Conservation (phyloP, 768 basidiomycete genomes). For the Lanmaoa rubissima region DNA sequence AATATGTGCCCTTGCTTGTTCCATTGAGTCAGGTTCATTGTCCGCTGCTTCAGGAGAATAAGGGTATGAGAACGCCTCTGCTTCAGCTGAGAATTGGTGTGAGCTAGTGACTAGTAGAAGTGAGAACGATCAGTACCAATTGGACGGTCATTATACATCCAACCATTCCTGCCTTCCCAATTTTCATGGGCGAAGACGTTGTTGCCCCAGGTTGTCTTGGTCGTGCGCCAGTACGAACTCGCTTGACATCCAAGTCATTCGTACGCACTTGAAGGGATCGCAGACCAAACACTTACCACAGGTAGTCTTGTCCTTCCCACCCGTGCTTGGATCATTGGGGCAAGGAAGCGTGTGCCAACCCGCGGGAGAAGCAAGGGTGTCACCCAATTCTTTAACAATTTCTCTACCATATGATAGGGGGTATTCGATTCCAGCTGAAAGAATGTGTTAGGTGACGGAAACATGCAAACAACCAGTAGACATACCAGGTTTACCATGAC, state of each 20-base stretch:
- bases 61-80: constrained; percentile 58
- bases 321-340: constrained; percentile 55
- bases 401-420: constrained; percentile 26
- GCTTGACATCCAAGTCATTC: constrained; percentile 16
- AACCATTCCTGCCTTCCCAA: constrained; percentile 71
- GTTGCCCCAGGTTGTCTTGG: constrained; percentile 84
- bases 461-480: not conserved
- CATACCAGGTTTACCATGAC: constrained; percentile 18
- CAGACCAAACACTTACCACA: constrained; percentile 9
- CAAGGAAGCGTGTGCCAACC: constrained; percentile 92
- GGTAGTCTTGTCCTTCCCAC: constrained; percentile 7
- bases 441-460: not conserved
- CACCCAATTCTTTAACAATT: constrained; percentile 64
- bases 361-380: constrained; percentile 74
- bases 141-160: constrained; percentile 77
- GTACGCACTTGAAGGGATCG: too few species aligned
- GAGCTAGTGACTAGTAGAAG: not conserved
- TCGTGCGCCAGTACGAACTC: constrained; percentile 52
- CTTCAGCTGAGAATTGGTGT: constrained; percentile 1
- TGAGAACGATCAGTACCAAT: constrained; percentile 34
- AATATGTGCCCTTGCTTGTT: constrained; percentile 78
- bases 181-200: constrained; percentile 96
- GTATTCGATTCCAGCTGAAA: not conserved
- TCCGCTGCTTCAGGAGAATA: constrained; percentile 70
- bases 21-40: constrained; percentile 50